A percentile compares a stretch with the other conserved stretches of the same genome.
Evolutionary conservation across 257 asterid species (phyloP).

Genomic region (Fraxinus anomala): DNA sequence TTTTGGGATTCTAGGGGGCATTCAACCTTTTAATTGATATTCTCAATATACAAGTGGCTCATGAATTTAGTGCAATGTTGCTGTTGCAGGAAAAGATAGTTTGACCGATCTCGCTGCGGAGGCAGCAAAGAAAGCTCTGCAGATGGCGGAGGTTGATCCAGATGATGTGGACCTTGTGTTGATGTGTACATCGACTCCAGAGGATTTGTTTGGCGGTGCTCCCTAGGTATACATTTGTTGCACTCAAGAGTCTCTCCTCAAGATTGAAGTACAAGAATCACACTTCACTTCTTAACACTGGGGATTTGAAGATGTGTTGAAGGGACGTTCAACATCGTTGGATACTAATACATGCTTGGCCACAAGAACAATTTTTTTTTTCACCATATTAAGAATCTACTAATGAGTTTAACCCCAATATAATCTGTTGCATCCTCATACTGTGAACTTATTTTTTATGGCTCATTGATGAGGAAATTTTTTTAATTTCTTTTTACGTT

Average conservation of each 20-base stretch:
- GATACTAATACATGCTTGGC: no score
- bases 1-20: background rate
- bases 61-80: background rate
- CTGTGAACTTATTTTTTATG: background rate
- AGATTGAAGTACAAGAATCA: no score
- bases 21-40: background rate
- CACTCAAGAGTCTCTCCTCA: background rate
- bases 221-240: conserved; percentile 65
- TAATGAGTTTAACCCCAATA: background rate
- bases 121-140: conserved; percentile 83
- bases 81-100: conserved; percentile 66
- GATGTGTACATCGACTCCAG: conserved; percentile 91
- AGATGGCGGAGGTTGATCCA: conserved; percentile 86
- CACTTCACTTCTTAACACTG: no score
- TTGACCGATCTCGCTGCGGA: conserved; percentile 65
- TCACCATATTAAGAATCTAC: background rate
- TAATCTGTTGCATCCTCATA: background rate
- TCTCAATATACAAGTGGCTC: background rate
- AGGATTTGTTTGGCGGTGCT: conserved; percentile 81
- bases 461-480: background rate
- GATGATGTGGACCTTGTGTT: conserved; percentile 74
- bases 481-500: background rate
- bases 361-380: no score
- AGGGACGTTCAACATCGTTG: no score
- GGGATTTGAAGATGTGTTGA: no score